Base-by-base conservation (phyloP, 192 early-diverging fungal genomes). In the Podila clonocystis region DNA sequence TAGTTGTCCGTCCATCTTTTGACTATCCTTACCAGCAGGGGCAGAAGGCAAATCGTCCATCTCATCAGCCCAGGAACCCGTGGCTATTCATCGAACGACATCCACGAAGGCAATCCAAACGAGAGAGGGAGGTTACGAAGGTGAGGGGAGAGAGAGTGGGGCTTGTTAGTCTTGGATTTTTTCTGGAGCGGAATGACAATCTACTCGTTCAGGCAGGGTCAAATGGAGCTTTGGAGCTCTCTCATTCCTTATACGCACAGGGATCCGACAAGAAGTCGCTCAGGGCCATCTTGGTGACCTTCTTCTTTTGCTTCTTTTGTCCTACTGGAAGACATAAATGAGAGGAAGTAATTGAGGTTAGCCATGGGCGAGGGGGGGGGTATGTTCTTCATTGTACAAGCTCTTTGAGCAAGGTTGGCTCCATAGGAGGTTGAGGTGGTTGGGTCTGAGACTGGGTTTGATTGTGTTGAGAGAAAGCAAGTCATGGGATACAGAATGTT, bases 11-110 rank as follows among this genome's bases (percentile, higher is more conserved):
- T 45, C 12, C 11, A 15, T 45, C 1, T 15, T 41, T 45, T 45
- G 41, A 15, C 15, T 45, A 45, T 45, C 13, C 69, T 72, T 62
- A 85, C 63, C 86, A 90, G 73, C 85, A 94, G 92, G 95, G 67
- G 94, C 96, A 76, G 92, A 90, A 45, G 96, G 97, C 71, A 97
- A 89, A 82, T 91, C 93, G 24, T 89, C 83, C 70, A 95, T 91
- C 79, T 98, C 96, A 89, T 98, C 97, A 70, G 97, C 96, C 96
- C 96, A 97, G 41, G 93, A 91, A 22, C 89, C 86, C 58, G 82
- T 86, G 69, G 84, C 88, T 91, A 78, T 48, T 45, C 41, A 45
- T 45, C 11, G 8, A 45, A 45, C 8, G 41, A 4, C 41, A 45
- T 45, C 13, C 12, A 72, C 7, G 22, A 13, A 50, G 24, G 19